phyloP scores from a whole-genome alignment of 495 filamentous ascomycete genomes.

The Neurospora sp. region DNA sequence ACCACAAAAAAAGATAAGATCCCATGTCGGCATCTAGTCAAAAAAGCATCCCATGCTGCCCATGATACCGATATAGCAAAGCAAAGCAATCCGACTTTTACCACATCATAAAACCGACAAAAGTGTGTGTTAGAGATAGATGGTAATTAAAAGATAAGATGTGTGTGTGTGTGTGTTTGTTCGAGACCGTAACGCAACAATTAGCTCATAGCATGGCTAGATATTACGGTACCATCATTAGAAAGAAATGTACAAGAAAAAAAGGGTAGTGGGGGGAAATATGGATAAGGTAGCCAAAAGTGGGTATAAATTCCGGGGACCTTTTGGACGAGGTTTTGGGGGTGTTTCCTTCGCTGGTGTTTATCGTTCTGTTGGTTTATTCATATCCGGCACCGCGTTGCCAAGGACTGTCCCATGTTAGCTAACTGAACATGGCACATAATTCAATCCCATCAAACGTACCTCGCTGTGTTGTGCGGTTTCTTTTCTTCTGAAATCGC shows the following conservation, averaged over 20 bases:
- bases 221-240: neutral
- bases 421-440: conserved; percentile 12
- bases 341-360: neutral
- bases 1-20: neutral
- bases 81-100: neutral
- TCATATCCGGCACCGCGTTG: conserved; percentile 49
- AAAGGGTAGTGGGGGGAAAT: neutral
- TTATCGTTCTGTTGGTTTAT: conserved; percentile 1
- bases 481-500: conserved; percentile 16
- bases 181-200: neutral
- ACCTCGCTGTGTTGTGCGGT: conserved; percentile 32
- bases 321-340: neutral
- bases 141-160: neutral
- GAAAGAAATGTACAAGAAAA: neutral
- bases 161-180: neutral
- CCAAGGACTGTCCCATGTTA: conserved; percentile 32
- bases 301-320: neutral
- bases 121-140: neutral
- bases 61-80: neutral
- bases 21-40: neutral
- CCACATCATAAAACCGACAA: neutral
- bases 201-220: neutral
- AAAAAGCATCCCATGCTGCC: neutral
- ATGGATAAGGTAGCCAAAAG: neutral
- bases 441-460: conserved; percentile 7